Percentiles rank a stretch among this genome's conserved stretches.
phyloP scores from a whole-genome alignment of 495 filamentous ascomycete genomes.

The Neurospora tetraspora region DNA sequence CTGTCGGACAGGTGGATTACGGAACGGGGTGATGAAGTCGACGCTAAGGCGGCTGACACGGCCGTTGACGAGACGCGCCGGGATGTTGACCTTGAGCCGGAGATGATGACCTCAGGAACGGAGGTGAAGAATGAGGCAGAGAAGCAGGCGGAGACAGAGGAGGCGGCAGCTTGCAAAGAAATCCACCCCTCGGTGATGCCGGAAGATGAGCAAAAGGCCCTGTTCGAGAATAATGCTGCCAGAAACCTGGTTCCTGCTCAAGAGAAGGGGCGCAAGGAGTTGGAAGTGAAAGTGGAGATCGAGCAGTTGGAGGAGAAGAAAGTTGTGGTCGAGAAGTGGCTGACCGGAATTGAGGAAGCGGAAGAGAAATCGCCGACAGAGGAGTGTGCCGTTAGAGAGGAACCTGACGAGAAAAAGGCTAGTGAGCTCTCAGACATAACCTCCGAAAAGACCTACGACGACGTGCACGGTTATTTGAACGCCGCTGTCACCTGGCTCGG shows the following conservation, averaged over 20 bases:
- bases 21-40: slow-evolving; percentile 6
- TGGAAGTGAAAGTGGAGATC: neutral
- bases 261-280: neutral
- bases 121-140: too few species aligned
- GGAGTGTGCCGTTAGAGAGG: neutral
- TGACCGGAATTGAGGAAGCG: neutral
- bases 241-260: neutral
- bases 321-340: neutral
- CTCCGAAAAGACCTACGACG: too few species aligned
- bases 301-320: neutral
- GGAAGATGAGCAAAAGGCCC: neutral
- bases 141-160: too few species aligned
- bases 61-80: too few species aligned
- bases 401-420: neutral
- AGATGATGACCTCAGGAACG: too few species aligned
- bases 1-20: slow-evolving; percentile 10
- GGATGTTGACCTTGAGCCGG: too few species aligned
- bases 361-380: neutral
- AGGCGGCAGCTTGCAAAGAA: too few species aligned
- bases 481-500: neutral
- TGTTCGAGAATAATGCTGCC: too few species aligned
- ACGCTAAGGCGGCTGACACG: too few species aligned
- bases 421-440: neutral
- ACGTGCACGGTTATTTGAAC: neutral
- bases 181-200: too few species aligned